phyloP scores from a whole-genome alignment of 805 yeast species.

The Monosporozyma servazzii region DNA sequence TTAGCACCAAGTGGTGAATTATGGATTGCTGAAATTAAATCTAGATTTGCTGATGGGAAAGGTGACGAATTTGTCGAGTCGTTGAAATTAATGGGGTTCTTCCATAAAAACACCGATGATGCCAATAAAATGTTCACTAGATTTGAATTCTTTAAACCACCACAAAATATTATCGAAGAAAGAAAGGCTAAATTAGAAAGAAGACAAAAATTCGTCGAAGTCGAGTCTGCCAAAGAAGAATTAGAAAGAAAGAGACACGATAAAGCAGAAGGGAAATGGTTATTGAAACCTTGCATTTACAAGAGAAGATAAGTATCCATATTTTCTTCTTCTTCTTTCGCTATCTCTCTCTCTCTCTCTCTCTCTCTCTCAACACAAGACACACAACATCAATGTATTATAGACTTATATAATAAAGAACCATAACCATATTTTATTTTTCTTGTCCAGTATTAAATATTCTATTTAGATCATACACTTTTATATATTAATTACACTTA shows the following conservation, averaged over 20 bases:
- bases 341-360: no score
- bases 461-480: background rate
- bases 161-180: constrained; percentile 55
- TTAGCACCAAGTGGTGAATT: constrained; percentile 86
- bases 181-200: constrained; percentile 52
- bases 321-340: background rate
- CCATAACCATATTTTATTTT: background rate
- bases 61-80: constrained; percentile 77
- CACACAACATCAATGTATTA: background rate
- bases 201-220: constrained; percentile 61
- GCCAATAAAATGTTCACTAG: constrained; percentile 87
- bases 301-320: constrained; percentile 55
- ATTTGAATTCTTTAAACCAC: constrained; percentile 88
- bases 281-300: constrained; percentile 92
- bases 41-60: constrained; percentile 68
- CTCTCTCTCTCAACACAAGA: no score
- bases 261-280: constrained; percentile 74
- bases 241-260: constrained; percentile 45
- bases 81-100: constrained; percentile 70
- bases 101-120: constrained; percentile 81
- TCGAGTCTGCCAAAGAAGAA: constrained; percentile 52
- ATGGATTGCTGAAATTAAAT: constrained; percentile 97
- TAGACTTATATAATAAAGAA: background rate
- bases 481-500: background rate
- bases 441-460: background rate